Evolutionary conservation across 2,329 filamentous ascomycete species (phyloP).

Genomic region (Epichloe aotearoae): DNA sequence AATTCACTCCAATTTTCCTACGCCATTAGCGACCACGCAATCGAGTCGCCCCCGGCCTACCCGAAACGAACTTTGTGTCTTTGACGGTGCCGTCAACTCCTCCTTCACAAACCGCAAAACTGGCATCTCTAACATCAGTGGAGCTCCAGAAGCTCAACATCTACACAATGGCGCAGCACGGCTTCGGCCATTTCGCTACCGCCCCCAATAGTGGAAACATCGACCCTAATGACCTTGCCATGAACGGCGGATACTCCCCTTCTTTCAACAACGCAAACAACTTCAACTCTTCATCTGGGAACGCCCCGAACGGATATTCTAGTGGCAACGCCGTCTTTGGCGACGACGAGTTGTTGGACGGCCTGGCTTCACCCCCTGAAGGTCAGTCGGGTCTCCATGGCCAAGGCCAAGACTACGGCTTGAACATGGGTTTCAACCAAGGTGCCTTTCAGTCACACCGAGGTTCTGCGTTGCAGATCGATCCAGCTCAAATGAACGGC

Average conservation of each 20-base stretch:
- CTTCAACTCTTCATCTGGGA: constrained; percentile 43
- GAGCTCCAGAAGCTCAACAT: constrained; percentile 8
- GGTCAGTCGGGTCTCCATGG: constrained; percentile 35
- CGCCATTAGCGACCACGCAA: neutral
- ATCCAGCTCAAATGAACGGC: constrained; percentile 58
- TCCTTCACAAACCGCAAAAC: constrained; percentile 4
- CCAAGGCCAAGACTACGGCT: constrained; percentile 43
- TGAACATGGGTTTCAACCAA: constrained; percentile 46
- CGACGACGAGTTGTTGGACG: constrained; percentile 80
- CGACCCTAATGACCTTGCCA: constrained; percentile 74
- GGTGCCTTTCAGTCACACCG: constrained; percentile 43
- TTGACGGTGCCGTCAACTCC: constrained; percentile 5
- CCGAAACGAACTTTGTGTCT: neutral
- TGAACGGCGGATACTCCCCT: constrained; percentile 47
- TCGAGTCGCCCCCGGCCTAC: constrained; percentile 1
- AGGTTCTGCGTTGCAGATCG: constrained; percentile 43
- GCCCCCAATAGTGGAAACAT: constrained; percentile 47
- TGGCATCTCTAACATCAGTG: constrained; percentile 5
- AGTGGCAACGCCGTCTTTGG: constrained; percentile 66
- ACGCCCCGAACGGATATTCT: constrained; percentile 58
- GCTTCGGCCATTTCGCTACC: constrained; percentile 42
- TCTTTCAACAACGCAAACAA: constrained; percentile 39
- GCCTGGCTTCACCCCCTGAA: constrained; percentile 46
- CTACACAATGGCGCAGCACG: constrained; percentile 39
- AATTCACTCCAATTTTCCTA: neutral